Evolutionary conservation across 176 grass and related monocot species (phyloP), one percentile per base, ranked within the genome.

Genomic region (Lolium rigidum): DNA sequence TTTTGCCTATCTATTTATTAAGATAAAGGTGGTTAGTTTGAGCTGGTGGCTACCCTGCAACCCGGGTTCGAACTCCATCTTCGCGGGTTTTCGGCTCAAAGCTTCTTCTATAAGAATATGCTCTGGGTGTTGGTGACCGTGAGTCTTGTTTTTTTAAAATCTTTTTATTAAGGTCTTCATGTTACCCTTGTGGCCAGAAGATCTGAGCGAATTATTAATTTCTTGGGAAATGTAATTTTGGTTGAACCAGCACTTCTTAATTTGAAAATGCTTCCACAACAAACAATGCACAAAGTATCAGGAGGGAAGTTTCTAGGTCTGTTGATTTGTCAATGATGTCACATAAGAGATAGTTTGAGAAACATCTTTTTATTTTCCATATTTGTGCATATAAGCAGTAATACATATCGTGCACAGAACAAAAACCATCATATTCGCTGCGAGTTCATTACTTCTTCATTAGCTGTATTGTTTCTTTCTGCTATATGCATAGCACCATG

Each of bases 361-460:
- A 87, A n/a, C 28, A 9, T 47, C 54, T 62, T 28, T 5, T 16
- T 85, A 68, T 31, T 83, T 49, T 14, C 10, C 55, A 60, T 7
- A 17, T 84, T 28, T 64, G 25, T 80, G 61, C 20, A 80, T 66
- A 41, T 68, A 55, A 48, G 67, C 18, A 35, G 51, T 70, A 14
- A 0, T 38, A 46, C 26, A 0, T 16, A 65, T 18, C 11, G 38
- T 82, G 25, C 7, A 24, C 16, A 68, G 5, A 2, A 5, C 44
- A 10, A 9, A 38, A 20, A 82, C 59, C 20, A 57, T 22, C 10
- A 2, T 60, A 12, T 22, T 41, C 54, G n/a, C 22, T 62, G 0
- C 9, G 16, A 24, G 11, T 41, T 41, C 6, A 4, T 41, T 41
- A 6, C 39, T 41, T 4, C 6, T 41, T 41, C 39, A 41, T 41